Base-by-base conservation (phyloP, 768 basidiomycete genomes). In the Russula lepida region DNA sequence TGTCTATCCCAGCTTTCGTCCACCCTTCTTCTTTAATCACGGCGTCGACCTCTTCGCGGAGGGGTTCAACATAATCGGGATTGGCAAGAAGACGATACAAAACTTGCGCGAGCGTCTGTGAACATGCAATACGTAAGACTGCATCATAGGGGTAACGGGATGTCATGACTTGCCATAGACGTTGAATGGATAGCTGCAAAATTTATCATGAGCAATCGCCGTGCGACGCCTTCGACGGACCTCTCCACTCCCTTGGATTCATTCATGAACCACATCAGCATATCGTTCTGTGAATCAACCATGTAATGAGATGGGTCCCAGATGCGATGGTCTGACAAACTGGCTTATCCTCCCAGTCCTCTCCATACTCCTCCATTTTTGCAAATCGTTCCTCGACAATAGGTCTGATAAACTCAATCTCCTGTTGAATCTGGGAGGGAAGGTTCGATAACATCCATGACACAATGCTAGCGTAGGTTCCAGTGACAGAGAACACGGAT, bases 191-290 rank as follows among this genome's bases (percentile, higher is more conserved):
- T 68, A 1, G 74, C 67, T 2, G 73, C 70, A 56, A 78, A 76
- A 60, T 79, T 75, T 28, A 78, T 63, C 4, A 70, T 52, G 39
- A 78, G 69, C 49, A 77, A 64, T 39, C 75, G 70, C 11, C 44
- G 51, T 0, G 65, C 54, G 11, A 77, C 54, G 39, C 69, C 69
- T 37, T 71, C 64, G 32, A 70, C 64, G 63, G 66, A 63, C 65
- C 66, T 64, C 66, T 76, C 65, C 59, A 67, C 33, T 65, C 70
- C 62, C 67, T 67, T 44, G 44, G 69, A 69, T 13, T 71, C 71
- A 11, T 71, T 71, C 64, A 78, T 70, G 21, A 78, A 66, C 78
- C 76, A 77, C 33, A 70, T 71, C 13, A 78, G 69, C 67, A 77
- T 54, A 62, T 78, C 77, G 46, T 74, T 72, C 75, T 77, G 52